Evolutionary conservation across 768 basidiomycete genomes (phyloP), one percentile per base, ranked within the genome.

Genomic region (Nevesoporus exiguus): DNA sequence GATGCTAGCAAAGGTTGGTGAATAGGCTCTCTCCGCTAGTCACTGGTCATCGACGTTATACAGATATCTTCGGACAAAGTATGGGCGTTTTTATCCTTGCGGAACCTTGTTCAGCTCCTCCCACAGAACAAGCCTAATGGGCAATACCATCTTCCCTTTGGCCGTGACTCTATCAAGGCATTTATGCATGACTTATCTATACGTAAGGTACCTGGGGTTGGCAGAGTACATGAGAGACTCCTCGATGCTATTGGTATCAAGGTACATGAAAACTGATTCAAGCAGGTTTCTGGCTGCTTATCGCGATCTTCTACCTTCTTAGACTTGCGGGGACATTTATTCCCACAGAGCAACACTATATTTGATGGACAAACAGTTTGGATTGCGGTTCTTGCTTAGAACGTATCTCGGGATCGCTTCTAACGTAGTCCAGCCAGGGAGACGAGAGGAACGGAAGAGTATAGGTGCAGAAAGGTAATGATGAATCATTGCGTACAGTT

Each of bases 11-110:
- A 98, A 98, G 79, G 90, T 91, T 50, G 77, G 89, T 89, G 52
- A 61, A 75, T 58, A 29, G 44, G 7, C 24, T 27, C 10, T 17
- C 39, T 46, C 27, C 6, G 14, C 39, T 34, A 9, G n/a, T 62
- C n/a, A 36, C 47, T 54, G 33, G 50, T 50, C 27, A 41, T 22
- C 36, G 41, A 52, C 29, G 30, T 43, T 30, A 27, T 25, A 39
- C 54, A 94, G 90, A 95, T 96, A 31, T 94, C 91, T 67, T 96
- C 94, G 27, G 94, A 98, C 70, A 93, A 88, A 76, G 88, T 87
- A 37, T 17, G 60, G 59, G 31, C 27, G 7, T 29, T 57, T 22
- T 52, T 19, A 25, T 40, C 24, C 47, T 39, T 14, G 31, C 13
- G 29, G n/a, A 31, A 8, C 15, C 27, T 7, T 54, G 45, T 59